Percentiles rank a stretch among this genome's conserved stretches.
These are phyloP conservation scores for Amanita rubescens DNA, from an alignment of 768 basidiomycete species.

Conservation along the genomic window DNA sequence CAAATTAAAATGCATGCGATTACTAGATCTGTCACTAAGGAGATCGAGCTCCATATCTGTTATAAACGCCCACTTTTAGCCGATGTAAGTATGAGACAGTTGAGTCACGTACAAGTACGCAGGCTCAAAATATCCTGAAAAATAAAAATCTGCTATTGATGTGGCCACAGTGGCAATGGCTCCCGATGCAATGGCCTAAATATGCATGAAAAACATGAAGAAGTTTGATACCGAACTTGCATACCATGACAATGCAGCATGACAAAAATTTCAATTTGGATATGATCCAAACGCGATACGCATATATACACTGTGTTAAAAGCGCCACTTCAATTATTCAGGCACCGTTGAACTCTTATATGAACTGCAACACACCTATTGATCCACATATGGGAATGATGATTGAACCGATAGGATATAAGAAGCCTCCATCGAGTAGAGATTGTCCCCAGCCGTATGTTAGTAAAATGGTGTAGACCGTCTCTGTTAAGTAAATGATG, in stretches of 20 bases:
- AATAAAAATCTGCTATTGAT: background rate
- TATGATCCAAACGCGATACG: background rate
- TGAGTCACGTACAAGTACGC: background rate
- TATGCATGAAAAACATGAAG: background rate
- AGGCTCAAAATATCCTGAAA: background rate
- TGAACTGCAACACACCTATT: background rate
- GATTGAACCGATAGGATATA: background rate
- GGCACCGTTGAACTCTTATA: background rate
- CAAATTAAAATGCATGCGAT: conserved; percentile 24
- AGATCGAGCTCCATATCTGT: conserved; percentile 23
- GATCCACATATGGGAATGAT: background rate
- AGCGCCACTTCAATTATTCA: background rate
- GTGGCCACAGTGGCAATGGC: background rate
- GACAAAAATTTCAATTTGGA: background rate
- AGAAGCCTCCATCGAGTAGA: background rate
- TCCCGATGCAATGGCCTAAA: background rate
- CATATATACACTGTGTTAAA: background rate
- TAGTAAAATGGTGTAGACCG: conserved; percentile 6
- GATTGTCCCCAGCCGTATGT: background rate
- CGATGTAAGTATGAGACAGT: background rate
- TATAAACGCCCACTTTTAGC: background rate
- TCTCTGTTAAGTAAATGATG: conserved; percentile 9
- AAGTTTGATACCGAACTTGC: background rate
- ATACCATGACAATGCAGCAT: background rate
- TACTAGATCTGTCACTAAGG: conserved; percentile 22